Evolutionary conservation across 2,329 filamentous ascomycete species (phyloP), one percentile per base, ranked within the genome.

Genomic region (Dryadomyces quercivorus): DNA sequence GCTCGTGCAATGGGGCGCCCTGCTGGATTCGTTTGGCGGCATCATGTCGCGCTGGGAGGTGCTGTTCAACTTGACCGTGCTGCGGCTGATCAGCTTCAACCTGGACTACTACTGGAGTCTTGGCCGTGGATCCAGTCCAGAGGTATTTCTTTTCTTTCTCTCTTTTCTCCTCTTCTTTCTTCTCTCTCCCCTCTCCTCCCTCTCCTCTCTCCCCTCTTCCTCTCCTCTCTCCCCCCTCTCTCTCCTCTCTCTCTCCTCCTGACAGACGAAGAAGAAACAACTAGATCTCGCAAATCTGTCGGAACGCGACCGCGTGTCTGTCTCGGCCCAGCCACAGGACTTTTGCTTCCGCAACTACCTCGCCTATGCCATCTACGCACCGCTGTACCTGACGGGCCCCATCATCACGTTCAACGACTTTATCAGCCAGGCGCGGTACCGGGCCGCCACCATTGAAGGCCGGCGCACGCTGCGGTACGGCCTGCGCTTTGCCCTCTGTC

Each of bases 351-450:
- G 85, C 59, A 95, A 94, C 69, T 97, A 95, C 68, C 66, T 96
- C 48, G 90, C 87, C 47, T 98, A 96, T 67, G 74, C 84, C 43
- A 80, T 97, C 56, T 98, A 98, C 66, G 89, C 90, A 2, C 93
- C 93, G 0, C 78, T 98, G 1, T 98, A 97, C 68, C 78, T 98
- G 36, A 81, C 91, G 0, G 93, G 93, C 0, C 93, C 93, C 1
- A 95, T 98, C 63, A 67, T 98, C 58, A 97, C 91, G 13, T 98
- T 97, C 74, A 98, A 98, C 70, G 94, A 98, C 73, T 98, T 93
- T 73, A 84, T 97, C 59, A 86, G 88, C 0, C 93, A 98, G 67
- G 76, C 78, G 57, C 85, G 88, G 60, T 86, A 92, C 69, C 78
- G 77, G 13, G 71, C 88, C 0, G 77, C 84, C 12, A 90, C 81